Evolutionary conservation across 2,329 filamentous ascomycete genomes (phyloP).

Genomic region (Metarhizium guizhouense): DNA sequence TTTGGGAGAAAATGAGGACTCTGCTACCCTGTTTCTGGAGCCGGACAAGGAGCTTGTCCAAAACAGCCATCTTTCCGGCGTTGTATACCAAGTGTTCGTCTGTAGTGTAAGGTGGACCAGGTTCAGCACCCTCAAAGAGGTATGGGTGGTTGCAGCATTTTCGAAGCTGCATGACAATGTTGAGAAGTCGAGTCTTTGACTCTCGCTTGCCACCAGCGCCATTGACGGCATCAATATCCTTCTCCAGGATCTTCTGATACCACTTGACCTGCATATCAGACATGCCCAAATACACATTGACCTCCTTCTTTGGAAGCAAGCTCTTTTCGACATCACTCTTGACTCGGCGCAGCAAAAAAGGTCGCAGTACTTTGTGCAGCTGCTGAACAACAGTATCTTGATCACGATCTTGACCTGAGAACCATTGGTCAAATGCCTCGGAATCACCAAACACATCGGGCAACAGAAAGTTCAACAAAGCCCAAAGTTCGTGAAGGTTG

Average conservation of each 20-base stretch:
- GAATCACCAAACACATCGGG: constrained; percentile 96
- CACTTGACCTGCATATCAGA: constrained; percentile 98
- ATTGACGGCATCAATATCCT: constrained; percentile 98
- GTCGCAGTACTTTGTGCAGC: constrained; percentile 82
- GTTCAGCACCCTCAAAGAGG: constrained; percentile 93
- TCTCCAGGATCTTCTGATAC: constrained; percentile 98
- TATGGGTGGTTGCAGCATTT: constrained; percentile 99
- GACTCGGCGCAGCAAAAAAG: constrained; percentile 89
- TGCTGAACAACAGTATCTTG: constrained; percentile 96
- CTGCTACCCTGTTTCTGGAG: constrained; percentile 82
- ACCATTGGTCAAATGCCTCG: constrained; percentile 97
- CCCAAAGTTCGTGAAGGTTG: constrained; percentile 97
- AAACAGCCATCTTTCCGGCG: constrained; percentile 92
- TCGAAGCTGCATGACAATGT: constrained; percentile 98
- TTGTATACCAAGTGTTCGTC: constrained; percentile 94
- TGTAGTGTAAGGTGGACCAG: constrained; percentile 93
- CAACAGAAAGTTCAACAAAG: constrained; percentile 91
- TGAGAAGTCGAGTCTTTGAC: constrained; percentile 91
- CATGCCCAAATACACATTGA: constrained; percentile 97
- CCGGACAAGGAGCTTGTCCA: constrained; percentile 81
- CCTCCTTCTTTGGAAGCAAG: constrained; percentile 89
- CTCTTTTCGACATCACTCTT: constrained; percentile 99
- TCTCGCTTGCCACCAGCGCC: constrained; percentile 93
- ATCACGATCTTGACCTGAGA: constrained; percentile 80
- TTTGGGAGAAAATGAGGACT: constrained; percentile 98